phyloP scores from a whole-genome alignment of 306 rosid genomes.

The Carpinus viminea region DNA sequence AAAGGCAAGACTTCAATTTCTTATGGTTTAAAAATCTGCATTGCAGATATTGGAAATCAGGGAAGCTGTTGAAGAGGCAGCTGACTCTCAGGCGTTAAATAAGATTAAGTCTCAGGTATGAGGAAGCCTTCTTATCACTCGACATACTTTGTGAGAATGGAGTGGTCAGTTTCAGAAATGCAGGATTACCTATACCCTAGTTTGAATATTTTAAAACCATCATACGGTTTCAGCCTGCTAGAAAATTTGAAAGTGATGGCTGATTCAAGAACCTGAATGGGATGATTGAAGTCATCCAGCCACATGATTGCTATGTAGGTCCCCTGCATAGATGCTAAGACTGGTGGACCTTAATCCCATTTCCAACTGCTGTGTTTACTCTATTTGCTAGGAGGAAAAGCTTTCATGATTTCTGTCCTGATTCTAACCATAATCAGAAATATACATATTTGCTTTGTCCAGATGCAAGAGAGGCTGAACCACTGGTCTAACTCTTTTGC shows the following conservation, averaged over 20 bases:
- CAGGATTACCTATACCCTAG: neutral
- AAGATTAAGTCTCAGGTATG: slow-evolving; percentile 67
- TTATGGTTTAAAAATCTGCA: slow-evolving; percentile 12
- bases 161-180: neutral
- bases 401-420: slow-evolving; percentile 18
- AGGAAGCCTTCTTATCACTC: neutral
- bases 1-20: neutral
- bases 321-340: neutral
- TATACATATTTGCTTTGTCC: slow-evolving; percentile 30
- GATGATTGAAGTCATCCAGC: neutral
- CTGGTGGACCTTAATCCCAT: neutral
- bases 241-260: neutral
- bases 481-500: slow-evolving; percentile 63
- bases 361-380: neutral
- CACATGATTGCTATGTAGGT: neutral
- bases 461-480: slow-evolving; percentile 79
- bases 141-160: neutral
- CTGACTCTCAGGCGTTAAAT: slow-evolving; percentile 57
- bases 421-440: slow-evolving; percentile 13
- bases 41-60: slow-evolving; percentile 90
- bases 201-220: neutral
- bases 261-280: neutral
- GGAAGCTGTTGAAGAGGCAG: slow-evolving; percentile 91
- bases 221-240: neutral
- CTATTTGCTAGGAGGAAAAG: slow-evolving; percentile 18